Evolutionary conservation across 768 basidiomycete species (phyloP), one percentile per base, ranked within the genome.

Genomic region (Naganishia friedmannii): DNA sequence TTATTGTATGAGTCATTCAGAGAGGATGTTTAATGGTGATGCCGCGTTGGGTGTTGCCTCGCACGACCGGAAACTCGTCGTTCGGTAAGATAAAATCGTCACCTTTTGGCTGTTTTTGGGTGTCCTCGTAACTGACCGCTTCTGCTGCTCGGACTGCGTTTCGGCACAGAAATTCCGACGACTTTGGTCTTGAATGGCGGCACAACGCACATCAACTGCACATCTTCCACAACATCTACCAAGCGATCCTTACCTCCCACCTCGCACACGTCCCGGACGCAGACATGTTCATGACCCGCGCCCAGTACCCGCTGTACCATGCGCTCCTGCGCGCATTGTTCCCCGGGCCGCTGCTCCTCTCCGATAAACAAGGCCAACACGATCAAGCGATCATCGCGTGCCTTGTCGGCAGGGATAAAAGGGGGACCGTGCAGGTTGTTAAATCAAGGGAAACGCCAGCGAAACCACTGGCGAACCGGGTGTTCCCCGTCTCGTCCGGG

Each of bases 1-100:
- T 67, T 74, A 75, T 71, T 78, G 77, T 67, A 78, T 78, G 77
- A 66, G 72, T 23, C 76, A 78, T 54, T 75, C 75, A 26, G 76
- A 78, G 45, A 68, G 76, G 46, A 76, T 78, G 76, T 57, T 72
- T 46, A 75, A 75, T 60, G 77, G 77, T 31, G 70, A 74, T 12
- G 74, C 73, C 1, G 77, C 73, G 13, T 54, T 78, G 23, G 72
- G 72, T 53, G 65, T 76, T 29, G 71, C 56, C 53, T 56, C 74
- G 34, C 69, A 75, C 0, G 48, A 31, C 13, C 71, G 72, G 3
- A 70, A 72, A 45, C 55, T 78, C 13, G 70, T 78, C 29, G 74
- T 73, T 67, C 63, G 77, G 75, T 77, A 58, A 32, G 75, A n/a
- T n/a, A n/a, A n/a, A n/a, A n/a, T n/a, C n/a, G n/a, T n/a, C n/a